phyloP scores from a whole-genome alignment of 352 stramenopile species.

The Pythium brassicae region DNA sequence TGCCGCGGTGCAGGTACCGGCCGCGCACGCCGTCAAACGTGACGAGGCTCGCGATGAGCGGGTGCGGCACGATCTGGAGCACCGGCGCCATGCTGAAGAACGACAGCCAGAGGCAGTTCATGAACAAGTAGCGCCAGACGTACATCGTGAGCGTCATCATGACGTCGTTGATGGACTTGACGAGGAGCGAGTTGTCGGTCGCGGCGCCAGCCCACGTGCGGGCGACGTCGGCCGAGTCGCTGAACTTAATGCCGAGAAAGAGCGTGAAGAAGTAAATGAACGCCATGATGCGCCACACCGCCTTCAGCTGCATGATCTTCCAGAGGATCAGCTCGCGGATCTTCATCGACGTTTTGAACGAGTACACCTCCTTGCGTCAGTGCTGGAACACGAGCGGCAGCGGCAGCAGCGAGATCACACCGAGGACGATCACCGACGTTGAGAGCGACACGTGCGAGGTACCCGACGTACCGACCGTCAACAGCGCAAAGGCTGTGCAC shows the following conservation, averaged over 20 bases:
- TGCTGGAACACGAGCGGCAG: slow-evolving; percentile 26
- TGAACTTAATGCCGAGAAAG: slow-evolving; percentile 28
- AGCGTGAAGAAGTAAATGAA: slow-evolving; percentile 32
- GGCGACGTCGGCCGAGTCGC: slow-evolving; percentile 15
- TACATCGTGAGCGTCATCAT: slow-evolving; percentile 25
- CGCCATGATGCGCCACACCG: slow-evolving; percentile 33
- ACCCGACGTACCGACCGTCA: slow-evolving; percentile 3
- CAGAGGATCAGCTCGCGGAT: slow-evolving; percentile 33
- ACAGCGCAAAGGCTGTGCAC: slow-evolving; percentile 7
- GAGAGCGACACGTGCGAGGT: slow-evolving; percentile 20
- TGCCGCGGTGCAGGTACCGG: slow-evolving; percentile 15
- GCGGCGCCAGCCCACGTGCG: slow-evolving; percentile 16
- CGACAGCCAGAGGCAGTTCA: slow-evolving; percentile 25
- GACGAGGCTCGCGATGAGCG: slow-evolving; percentile 19
- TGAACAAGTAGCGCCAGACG: slow-evolving; percentile 29
- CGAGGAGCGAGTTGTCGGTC: slow-evolving; percentile 28
- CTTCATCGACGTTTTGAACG: slow-evolving; percentile 24
- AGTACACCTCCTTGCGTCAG: slow-evolving; percentile 36
- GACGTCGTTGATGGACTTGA: slow-evolving; percentile 23
- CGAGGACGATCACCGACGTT: slow-evolving; percentile 26
- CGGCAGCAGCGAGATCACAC: slow-evolving; percentile 20
- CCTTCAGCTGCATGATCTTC: slow-evolving; percentile 47
- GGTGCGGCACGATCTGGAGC: slow-evolving; percentile 21
- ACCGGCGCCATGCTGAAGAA: slow-evolving; percentile 31
- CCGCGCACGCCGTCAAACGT: slow-evolving; percentile 17